Evolutionary conservation across 2,329 filamentous ascomycete species (phyloP).

Genomic region (Colletotrichum liriopes): DNA sequence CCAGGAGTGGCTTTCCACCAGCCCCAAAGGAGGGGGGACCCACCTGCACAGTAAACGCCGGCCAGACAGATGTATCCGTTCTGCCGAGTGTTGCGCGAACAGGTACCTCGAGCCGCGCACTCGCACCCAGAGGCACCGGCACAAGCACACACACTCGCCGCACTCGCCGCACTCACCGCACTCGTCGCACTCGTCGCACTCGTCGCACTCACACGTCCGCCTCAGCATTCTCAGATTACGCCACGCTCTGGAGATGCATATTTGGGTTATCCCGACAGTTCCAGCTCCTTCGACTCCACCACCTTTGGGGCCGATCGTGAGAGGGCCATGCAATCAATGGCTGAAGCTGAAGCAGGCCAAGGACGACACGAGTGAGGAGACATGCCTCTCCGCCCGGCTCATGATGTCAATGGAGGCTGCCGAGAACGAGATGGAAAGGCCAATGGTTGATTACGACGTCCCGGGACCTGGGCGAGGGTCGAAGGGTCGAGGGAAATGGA

Average conservation of each 20-base stretch:
- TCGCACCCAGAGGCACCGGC: neutral
- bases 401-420: slow-evolving; percentile 14
- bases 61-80: neutral
- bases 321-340: neutral
- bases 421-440: slow-evolving; percentile 5
- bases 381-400: neutral
- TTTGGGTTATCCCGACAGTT: slow-evolving; percentile 22
- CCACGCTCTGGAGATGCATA: slow-evolving; percentile 23
- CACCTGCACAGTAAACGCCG: neutral
- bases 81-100: neutral
- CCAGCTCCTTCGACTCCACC: slow-evolving; percentile 25
- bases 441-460: neutral
- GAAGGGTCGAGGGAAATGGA: slow-evolving; percentile 20
- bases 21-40: slow-evolving; percentile 1
- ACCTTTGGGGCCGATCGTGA: neutral
- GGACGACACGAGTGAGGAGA: neutral
- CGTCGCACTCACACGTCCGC: slow-evolving; percentile 5
- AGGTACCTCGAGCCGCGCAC: neutral
- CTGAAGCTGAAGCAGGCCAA: neutral
- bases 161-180: neutral
- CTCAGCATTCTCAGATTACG: slow-evolving; percentile 25
- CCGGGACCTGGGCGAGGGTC: neutral
- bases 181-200: neutral
- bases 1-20: slow-evolving; percentile 10
- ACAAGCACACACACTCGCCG: neutral